Base-by-base conservation (phyloP, 805 yeast genomes). In the Pichia pseudocactophila region DNA sequence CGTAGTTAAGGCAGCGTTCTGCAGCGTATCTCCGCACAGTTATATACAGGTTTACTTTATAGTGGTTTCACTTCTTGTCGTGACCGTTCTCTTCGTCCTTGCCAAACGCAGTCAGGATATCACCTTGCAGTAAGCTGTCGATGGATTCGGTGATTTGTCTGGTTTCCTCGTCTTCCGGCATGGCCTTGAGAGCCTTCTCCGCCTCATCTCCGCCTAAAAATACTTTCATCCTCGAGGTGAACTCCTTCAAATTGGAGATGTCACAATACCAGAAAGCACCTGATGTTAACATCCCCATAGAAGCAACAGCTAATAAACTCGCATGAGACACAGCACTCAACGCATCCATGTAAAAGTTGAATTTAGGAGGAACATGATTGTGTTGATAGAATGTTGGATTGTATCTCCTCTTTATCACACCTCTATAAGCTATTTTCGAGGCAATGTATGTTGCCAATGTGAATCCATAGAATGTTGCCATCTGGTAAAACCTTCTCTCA, bases 291-390 rank as follows among this genome's bases (percentile, higher is more conserved):
- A 85, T 84, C 2, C 85, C 73, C 52, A 82, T 73, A 0, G 86
- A 75, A 1, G 87, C 73, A 0, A 79, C 71, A 2, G 96, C 84
- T 15, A 89, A 64, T 37, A 82, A 62, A 0, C 95, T 76, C 2
- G 96, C 94, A 33, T 84, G 80, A 0, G 81, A 76, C 3, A 89
- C 86, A 0, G 96, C 96, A 33, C 79, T 77, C 28, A 86, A 75
- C 2, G 96, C 96, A 58, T 88, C 96, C 42, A 77, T 74, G 47
- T 84, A 78, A 57, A 84, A 79, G 26, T 83, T 80, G 55, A 80
- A 82, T n/a, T 78, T 69, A 5, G 96, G 96, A 2, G 94, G 94
- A 44, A 76, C 73, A 54, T 87, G 90, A 61, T 88, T 88, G 11
- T 89, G 86, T 53, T 85, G 88, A 62, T 84, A 89, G 53, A 79